Base-by-base conservation (phyloP, 139 green algal species). In the Pleodorina starrii region DNA sequence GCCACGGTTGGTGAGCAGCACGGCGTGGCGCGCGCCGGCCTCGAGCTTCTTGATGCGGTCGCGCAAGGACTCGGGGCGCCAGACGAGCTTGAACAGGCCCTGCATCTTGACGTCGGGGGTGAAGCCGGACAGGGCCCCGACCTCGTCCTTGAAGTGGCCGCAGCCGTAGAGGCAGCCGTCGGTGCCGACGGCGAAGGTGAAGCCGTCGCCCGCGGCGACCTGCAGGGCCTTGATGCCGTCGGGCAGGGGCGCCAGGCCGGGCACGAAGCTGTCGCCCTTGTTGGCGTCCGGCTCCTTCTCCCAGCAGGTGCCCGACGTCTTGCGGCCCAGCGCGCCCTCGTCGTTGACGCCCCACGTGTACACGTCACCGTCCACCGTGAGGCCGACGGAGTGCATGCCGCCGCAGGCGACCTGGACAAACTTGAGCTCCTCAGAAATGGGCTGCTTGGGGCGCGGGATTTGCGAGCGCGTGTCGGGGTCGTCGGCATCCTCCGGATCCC, bases 301-400 rank as follows among this genome's bases (percentile, higher is more conserved):
- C 81, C 88, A 89, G 72, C 80, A 76, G 9, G 81, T 89, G 73
- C 88, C 88, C 9, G 80, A 79, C 11, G 82, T 91, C 86, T 90
- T 89, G 88, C 97, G 92, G 14, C 96, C 97, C 46, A 99, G 92
- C 29, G 95, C 95, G 5, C 97, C 97, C 92, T 99, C 97, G 74
- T 99, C 97, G 85, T 99, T 99, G 29, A 98, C 96, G 27, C 97
- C 97, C 94, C 94, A 98, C 0, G 94, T 95, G 69, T 90, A 99
- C 2, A 99, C 91, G 1, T 48, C 38, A 35, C 94, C 92, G 25
- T 95, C 91, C 5, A 83, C 85, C 5, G 89, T 87, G 25, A 99
- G 86, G 5, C 93, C 97, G 9, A 96, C 92, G 0, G 93, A 97
- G 94, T 99, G 97, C 97, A 98, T 99, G 51, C 96, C 97, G 27